Conservation (phyloP, 441 rosid genomes). For the Erysimum cheiri region DNA sequence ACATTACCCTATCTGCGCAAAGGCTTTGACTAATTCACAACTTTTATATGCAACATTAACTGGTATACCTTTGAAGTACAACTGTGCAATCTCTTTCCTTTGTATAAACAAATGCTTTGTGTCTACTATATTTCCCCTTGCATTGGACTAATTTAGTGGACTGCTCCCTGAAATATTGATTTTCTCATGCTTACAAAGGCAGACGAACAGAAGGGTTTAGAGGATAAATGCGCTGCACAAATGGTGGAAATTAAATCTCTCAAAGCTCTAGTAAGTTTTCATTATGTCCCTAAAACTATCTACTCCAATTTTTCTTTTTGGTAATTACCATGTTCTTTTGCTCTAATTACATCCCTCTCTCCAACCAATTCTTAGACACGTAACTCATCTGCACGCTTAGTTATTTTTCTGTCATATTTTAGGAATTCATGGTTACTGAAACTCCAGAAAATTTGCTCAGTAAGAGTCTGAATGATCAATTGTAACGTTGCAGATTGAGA, state of each 20-base stretch:
- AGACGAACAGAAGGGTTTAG: conserved; percentile 66
- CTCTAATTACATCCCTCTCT: conserved; percentile 6
- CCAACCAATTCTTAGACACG: conserved; percentile 1
- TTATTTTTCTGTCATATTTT: conserved; percentile 10
- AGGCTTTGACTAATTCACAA: conserved; percentile 22
- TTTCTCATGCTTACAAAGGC: conserved; percentile 58
- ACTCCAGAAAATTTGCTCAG: conserved; percentile 22
- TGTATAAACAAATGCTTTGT: conserved; percentile 11
- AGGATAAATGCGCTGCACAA: conserved; percentile 66
- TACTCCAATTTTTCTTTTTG: neutral
- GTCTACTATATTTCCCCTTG: conserved; percentile 2
- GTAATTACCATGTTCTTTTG: neutral
- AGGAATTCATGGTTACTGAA: conserved; percentile 14
- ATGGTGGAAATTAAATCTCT: conserved; percentile 72
- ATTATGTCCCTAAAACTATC: conserved; percentile 12
- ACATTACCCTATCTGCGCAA: neutral
- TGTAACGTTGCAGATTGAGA: conserved; percentile 70
- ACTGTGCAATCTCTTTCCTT: conserved; percentile 24
- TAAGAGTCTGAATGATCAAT: conserved; percentile 30
- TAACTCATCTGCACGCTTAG: conserved; percentile 25
- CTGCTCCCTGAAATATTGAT: conserved; percentile 31
- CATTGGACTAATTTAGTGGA: conserved; percentile 14
- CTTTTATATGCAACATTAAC: conserved; percentile 12
- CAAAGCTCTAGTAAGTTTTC: conserved; percentile 59
- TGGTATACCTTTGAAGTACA: neutral